Base-by-base conservation (phyloP, 1,284 basidiomycete genomes). In the Trametes polyzona region DNA sequence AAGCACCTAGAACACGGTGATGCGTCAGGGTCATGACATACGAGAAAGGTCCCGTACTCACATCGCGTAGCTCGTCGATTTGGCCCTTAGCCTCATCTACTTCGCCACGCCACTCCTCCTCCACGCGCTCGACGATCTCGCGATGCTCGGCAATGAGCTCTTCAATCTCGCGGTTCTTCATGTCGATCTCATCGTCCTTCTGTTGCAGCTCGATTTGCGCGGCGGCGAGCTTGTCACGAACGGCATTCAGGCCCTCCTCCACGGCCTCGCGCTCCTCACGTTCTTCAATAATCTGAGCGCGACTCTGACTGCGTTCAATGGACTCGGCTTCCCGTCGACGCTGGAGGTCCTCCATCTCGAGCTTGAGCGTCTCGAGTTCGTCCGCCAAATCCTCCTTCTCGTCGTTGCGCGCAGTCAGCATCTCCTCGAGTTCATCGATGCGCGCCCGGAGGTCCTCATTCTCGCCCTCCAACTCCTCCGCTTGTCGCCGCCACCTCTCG, bases 111-210 rank as follows among this genome's bases (percentile, higher is more conserved):
- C 89, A 93, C 65, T 90, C 86, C 41, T 86, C 82, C 64, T 92
- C 89, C 3, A 90, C 83, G 4, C 81, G 80, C 23, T 83, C 80
- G 4, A 92, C 80, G 46, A 89, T 86, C 19, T 80, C 78, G 55
- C 84, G 79, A 65, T 92, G 88, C 65, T 92, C 87, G 2, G 72
- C 72, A 5, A 88, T 76, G 40, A 91, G 69, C 33, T 90, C 84
- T 7, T 90, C 86, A 36, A 92, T 82, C 69, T 93, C 90, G 51
- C 80, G 77, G 47, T 81, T 79, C 77, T 88, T 86, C 70, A 86
- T 77, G 53, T 90, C 88, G n/a, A 90, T 72, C 32, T 94, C 92
- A 63, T 91, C 90, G 65, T 93, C 92, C 69, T 84, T 88, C 71
- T 90, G 86, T 69, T 92, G 88, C 26, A 93, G 73, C 71, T 93